These are phyloP conservation scores for Podospora sp. DNA, from an alignment of 495 filamentous ascomycete species.

Conservation along the genomic window DNA sequence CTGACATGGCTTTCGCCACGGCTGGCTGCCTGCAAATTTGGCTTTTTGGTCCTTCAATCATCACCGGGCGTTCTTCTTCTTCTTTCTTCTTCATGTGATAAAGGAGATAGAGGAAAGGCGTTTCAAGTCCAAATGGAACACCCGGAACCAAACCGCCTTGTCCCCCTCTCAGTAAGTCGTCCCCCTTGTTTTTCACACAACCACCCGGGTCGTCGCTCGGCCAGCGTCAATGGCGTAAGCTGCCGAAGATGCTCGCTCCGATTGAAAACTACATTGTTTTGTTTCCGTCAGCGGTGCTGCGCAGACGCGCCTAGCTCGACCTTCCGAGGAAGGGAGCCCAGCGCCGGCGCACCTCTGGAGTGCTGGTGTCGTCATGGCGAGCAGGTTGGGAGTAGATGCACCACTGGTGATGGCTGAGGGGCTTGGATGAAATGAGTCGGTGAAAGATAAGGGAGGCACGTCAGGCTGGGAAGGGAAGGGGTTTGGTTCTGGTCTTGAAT, in stretches of 20 bases:
- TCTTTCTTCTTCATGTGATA: conserved; percentile 21
- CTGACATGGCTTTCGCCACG: conserved; percentile 19
- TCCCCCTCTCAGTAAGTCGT: neutral
- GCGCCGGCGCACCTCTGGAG: conserved; percentile 21
- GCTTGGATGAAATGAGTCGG: neutral
- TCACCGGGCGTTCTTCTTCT: conserved; percentile 51
- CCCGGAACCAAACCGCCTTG: conserved; percentile 5
- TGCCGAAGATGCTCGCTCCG: conserved; percentile 41
- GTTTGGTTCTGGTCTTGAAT: neutral
- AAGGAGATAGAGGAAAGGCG: conserved; percentile 4
- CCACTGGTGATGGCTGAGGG: neutral
- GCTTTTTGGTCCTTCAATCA: conserved; percentile 63
- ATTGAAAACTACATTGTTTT: conserved; percentile 60
- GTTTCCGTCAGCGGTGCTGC: conserved; percentile 42
- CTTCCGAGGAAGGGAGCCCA: neutral
- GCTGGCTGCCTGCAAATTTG: conserved; percentile 62
- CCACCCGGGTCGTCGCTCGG: conserved; percentile 1
- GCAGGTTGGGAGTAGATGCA: conserved; percentile 11
- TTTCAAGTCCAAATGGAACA: conserved; percentile 14
- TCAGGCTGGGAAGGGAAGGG: conserved; percentile 1
- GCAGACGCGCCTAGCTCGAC: conserved; percentile 20
- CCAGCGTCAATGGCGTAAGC: neutral
- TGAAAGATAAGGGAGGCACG: neutral
- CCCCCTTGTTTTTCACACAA: neutral
- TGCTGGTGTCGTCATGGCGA: conserved; percentile 22